These are phyloP conservation scores for Arthrobotrys pseudoclavata DNA, from an alignment of 2,329 filamentous ascomycete species.

Conservation along the genomic window DNA sequence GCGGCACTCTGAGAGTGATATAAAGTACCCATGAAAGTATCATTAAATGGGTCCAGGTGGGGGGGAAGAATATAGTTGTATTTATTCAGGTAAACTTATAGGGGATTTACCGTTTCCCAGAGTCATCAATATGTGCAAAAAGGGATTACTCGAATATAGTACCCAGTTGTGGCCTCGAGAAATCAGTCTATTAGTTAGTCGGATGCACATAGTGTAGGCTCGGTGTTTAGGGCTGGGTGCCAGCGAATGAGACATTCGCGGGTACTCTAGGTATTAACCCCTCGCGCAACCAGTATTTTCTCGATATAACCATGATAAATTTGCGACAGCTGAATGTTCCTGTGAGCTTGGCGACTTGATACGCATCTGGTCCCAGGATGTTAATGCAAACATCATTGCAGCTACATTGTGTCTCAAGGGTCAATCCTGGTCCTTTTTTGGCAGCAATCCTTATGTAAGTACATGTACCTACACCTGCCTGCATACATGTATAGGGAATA, in stretches of 20 bases:
- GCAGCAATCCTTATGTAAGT: neutral
- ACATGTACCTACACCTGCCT: conserved; percentile 2
- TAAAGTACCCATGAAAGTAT: too few species aligned
- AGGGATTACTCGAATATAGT: too few species aligned
- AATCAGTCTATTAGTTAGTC: neutral
- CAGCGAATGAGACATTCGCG: neutral
- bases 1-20: neutral
- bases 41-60: too few species aligned
- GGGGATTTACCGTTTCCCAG: too few species aligned
- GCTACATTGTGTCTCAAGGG: conserved; percentile 2
- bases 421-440: conserved; percentile 16
- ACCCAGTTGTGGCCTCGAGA: neutral
- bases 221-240: neutral
- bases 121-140: too few species aligned
- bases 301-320: neutral
- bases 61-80: too few species aligned
- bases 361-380: neutral
- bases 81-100: too few species aligned
- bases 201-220: neutral
- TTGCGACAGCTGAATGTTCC: neutral
- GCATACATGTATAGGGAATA: conserved; percentile 4
- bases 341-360: conserved; percentile 1
- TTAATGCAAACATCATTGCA: conserved; percentile 15
- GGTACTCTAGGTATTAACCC: neutral
- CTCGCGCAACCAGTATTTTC: neutral